Evolutionary conservation across 2,329 filamentous ascomycete species (phyloP).

Genomic region (Cytospora piceae): DNA sequence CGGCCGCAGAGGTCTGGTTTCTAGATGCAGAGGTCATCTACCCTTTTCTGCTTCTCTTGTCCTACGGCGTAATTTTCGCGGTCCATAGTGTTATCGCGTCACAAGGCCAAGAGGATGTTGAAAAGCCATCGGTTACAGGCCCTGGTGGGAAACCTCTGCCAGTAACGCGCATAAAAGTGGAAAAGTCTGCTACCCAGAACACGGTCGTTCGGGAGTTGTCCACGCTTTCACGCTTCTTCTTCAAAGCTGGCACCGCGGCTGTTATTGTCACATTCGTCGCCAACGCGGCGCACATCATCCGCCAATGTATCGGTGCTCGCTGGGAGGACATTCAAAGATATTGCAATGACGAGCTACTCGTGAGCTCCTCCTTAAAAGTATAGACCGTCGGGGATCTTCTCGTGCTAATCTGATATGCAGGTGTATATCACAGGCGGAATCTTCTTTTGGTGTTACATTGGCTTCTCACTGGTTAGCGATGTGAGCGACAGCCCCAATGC

Average conservation of each 20-base stretch:
- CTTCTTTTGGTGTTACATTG: constrained; percentile 84
- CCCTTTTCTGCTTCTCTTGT: constrained; percentile 54
- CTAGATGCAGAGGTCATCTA: constrained; percentile 55
- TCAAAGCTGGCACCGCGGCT: constrained; percentile 74
- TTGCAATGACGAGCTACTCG: constrained; percentile 28
- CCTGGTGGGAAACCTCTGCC: constrained; percentile 88
- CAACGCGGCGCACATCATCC: constrained; percentile 73
- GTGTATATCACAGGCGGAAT: constrained; percentile 84
- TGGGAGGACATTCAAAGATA: constrained; percentile 43
- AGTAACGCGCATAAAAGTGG: constrained; percentile 56
- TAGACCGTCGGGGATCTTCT: constrained; percentile 1
- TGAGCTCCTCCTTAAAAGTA: constrained; percentile 15
- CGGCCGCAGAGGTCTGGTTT: constrained; percentile 48
- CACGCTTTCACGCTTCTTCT: constrained; percentile 65
- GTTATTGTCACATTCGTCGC: constrained; percentile 75
- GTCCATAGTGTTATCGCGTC: constrained; percentile 58
- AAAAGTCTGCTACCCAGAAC: constrained; percentile 39
- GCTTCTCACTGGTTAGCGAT: constrained; percentile 80
- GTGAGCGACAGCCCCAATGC: constrained; percentile 78
- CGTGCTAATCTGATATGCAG: constrained; percentile 47
- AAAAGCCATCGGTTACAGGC: constrained; percentile 62
- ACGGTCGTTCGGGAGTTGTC: constrained; percentile 51
- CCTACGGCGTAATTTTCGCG: constrained; percentile 55
- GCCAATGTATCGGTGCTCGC: constrained; percentile 66
- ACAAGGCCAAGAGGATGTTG: constrained; percentile 52